phyloP scores from a whole-genome alignment of 1,284 basidiomycete genomes.

The Pterula multifida region DNA sequence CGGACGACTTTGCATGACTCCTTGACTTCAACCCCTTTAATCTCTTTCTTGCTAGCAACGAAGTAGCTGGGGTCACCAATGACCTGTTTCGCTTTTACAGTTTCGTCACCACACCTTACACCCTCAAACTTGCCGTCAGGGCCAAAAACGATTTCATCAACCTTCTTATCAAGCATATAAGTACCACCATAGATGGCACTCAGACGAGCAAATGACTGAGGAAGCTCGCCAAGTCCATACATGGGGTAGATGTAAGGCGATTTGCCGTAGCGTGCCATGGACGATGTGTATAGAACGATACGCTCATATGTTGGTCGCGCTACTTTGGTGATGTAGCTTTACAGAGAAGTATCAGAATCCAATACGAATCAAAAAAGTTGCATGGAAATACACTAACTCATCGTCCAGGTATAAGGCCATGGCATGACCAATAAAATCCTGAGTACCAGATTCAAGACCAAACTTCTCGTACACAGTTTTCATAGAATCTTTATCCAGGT shows the following conservation, averaged over 20 bases:
- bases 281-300: slow-evolving; percentile 94
- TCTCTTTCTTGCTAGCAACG: slow-evolving; percentile 46
- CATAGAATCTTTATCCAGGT: slow-evolving; percentile 86
- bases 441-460: slow-evolving; percentile 92
- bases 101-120: slow-evolving; percentile 84
- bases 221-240: slow-evolving; percentile 97
- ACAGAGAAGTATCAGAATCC: slow-evolving; percentile 7
- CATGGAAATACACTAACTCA: slow-evolving; percentile 52
- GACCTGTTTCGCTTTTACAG: slow-evolving; percentile 94
- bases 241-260: slow-evolving; percentile 99
- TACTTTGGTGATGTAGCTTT: slow-evolving; percentile 85
- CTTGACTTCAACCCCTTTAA: slow-evolving; percentile 65
- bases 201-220: slow-evolving; percentile 95
- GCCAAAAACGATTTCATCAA: slow-evolving; percentile 86
- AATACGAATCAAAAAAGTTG: neutral
- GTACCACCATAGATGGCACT: slow-evolving; percentile 99
- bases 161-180: slow-evolving; percentile 98
- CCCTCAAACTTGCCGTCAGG: slow-evolving; percentile 85
- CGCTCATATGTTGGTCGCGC: slow-evolving; percentile 90
- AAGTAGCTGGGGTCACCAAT: slow-evolving; percentile 99
- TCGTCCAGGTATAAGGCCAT: slow-evolving; percentile 99
- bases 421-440: slow-evolving; percentile 98
- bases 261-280: slow-evolving; percentile 99
- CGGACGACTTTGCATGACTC: slow-evolving; percentile 94
- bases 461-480: slow-evolving; percentile 93